A percentile compares a stretch with the other conserved stretches of the same genome.
These are phyloP conservation scores for Chlorophyllum brunneum DNA, from an alignment of 768 basidiomycete species.

Conservation along the genomic window DNA sequence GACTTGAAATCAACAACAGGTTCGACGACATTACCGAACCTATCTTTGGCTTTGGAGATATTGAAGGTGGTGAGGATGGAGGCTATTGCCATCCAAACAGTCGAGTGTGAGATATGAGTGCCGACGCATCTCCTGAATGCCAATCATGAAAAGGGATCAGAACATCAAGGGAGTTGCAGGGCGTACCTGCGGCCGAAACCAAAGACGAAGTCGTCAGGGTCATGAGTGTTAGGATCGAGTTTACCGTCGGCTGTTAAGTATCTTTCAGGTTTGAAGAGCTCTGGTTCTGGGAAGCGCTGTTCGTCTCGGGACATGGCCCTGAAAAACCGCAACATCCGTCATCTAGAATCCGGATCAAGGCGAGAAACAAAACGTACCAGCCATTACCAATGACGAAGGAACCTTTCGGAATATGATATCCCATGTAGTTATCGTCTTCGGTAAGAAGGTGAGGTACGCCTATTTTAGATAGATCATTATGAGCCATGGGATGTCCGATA, in stretches of 20 bases:
- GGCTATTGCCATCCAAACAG: constrained; percentile 25
- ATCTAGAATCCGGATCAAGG: no score
- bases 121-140: constrained; percentile 27
- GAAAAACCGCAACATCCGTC: no score
- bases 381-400: constrained; percentile 29
- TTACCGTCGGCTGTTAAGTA: constrained; percentile 22
- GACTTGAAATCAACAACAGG: constrained; percentile 23
- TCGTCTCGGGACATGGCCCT: constrained; percentile 40
- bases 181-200: constrained; percentile 26
- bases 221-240: constrained; percentile 14
- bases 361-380: constrained; percentile 24
- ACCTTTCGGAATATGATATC: constrained; percentile 28
- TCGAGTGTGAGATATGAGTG: constrained; percentile 23
- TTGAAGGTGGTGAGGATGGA: constrained; percentile 28
- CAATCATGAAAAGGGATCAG: neutral
- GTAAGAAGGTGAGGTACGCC: constrained; percentile 27
- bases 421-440: constrained; percentile 28
- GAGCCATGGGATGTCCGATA: neutral
- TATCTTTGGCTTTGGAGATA: constrained; percentile 22
- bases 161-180: neutral
- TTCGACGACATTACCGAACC: constrained; percentile 20
- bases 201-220: constrained; percentile 19
- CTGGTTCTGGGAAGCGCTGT: constrained; percentile 31
- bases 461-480: constrained; percentile 1
- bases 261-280: constrained; percentile 34